Conservation (phyloP, 1,284 basidiomycete genomes). For the Puccinia novopanici region DNA sequence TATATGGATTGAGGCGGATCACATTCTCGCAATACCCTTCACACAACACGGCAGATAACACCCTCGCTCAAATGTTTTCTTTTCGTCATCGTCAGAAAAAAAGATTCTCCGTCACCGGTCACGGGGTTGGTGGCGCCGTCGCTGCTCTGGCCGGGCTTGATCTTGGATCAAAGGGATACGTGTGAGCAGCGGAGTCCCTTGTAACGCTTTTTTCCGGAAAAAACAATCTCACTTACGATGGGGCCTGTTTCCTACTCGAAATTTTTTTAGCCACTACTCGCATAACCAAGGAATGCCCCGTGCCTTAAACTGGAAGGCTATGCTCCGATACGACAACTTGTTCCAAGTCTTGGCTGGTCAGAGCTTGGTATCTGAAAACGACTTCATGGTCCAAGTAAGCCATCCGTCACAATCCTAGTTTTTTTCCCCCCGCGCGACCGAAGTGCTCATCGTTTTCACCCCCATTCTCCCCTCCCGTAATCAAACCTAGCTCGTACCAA, state of each 20-base stretch:
- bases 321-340: constrained; percentile 36
- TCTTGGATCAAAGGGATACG: constrained; percentile 22
- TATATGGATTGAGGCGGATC: background rate
- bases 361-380: constrained; percentile 51
- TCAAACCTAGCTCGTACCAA: constrained; percentile 12
- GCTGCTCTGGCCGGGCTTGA: constrained; percentile 52
- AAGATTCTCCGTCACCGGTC: constrained; percentile 47
- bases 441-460: background rate
- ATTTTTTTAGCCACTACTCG: constrained; percentile 32
- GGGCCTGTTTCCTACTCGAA: background rate
- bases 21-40: background rate
- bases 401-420: background rate
- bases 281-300: constrained; percentile 38
- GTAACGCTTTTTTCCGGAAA: no score
- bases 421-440: background rate
- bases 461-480: background rate
- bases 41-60: background rate
- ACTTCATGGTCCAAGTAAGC: constrained; percentile 51
- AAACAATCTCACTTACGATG: no score
- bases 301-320: background rate
- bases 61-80: background rate
- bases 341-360: constrained; percentile 52
- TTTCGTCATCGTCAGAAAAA: background rate
- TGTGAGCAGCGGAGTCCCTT: constrained; percentile 26
- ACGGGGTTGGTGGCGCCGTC: constrained; percentile 51